Percentiles rank a stretch among this genome's conserved stretches.
phyloP scores from a whole-genome alignment of 495 filamentous ascomycete species.

The Penicillium herquei region DNA sequence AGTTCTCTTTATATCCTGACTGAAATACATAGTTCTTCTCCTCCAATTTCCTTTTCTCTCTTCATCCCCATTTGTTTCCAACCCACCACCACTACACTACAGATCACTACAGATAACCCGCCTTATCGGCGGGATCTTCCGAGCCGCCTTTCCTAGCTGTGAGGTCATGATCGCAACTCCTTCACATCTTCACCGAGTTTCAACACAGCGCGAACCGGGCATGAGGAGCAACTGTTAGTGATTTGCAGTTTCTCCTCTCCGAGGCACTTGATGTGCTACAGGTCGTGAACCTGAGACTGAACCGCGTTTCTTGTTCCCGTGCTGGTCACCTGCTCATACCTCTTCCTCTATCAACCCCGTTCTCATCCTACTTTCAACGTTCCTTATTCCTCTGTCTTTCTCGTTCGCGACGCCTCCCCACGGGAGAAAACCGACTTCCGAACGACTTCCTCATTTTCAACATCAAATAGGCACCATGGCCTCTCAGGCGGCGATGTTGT shows the following conservation, averaged over 20 bases:
- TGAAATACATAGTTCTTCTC: neutral
- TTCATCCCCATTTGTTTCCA: neutral
- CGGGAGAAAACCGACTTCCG: too few species aligned
- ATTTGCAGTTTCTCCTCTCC: constrained; percentile 5
- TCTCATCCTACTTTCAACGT: neutral
- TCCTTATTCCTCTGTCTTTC: neutral
- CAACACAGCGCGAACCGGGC: neutral
- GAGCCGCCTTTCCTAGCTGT: constrained; percentile 8
- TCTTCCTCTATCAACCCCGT: neutral
- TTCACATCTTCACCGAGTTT: neutral
- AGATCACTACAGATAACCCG: neutral
- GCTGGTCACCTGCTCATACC: constrained; percentile 3
- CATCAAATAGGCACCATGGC: constrained; percentile 30
- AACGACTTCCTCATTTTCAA: neutral
- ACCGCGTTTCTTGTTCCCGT: neutral
- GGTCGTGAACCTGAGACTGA: neutral
- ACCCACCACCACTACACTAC: too few species aligned
- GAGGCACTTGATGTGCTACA: neutral
- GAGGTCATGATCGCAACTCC: constrained; percentile 20
- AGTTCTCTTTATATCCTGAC: neutral
- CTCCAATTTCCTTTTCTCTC: neutral
- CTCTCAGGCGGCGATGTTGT: constrained; percentile 42
- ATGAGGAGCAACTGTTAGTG: constrained; percentile 1
- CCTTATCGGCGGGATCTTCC: constrained; percentile 32
- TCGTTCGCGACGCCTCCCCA: neutral